Evolutionary conservation across 805 yeast genomes (phyloP), one percentile per base, ranked within the genome.

Genomic region (Metschnikowia henanensis): DNA sequence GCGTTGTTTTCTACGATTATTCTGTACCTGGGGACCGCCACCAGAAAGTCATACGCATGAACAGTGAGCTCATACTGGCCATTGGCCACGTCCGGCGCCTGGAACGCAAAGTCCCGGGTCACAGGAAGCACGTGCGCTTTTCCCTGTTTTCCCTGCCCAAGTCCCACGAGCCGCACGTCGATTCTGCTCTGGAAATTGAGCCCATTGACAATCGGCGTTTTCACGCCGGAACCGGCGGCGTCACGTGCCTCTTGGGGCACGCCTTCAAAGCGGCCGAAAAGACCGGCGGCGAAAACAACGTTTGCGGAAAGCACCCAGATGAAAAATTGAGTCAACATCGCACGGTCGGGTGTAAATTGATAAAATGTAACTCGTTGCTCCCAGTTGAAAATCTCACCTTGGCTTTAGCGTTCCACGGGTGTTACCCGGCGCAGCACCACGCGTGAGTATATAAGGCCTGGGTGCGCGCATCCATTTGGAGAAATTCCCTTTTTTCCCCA

Each of bases 31-130:
- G 58, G 54, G 16, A 33, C 38, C 17, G 43, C 37, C 20, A 72
- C 53, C 7, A 43, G 38, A 49, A 69, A 70, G 43, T 72, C 76
- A 50, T 70, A 63, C 2, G 72, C 65, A 37, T 59, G 48, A 5
- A 71, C 53, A 9, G 52, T 23, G 31, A 72, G 62, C 41, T 65
- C 62, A 45, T 71, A 70, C 30, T 55, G 61, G 4, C 76, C 76
- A 12, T 43, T 40, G 3, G 29, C 23, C 38, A 71, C 51, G 15
- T 55, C 52, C 1, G 49, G 37, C 32, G 56, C 61, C 12, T 37
- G 33, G 41, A 70, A 71, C 6, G 45, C 41, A 41, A 57, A 68
- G 13, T 61, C 50, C 32, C 54, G 50, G 34, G 59, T 51, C 1
- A 70, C 61, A 17, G 50, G 43, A 36, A 45, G 37, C 28, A 41